Percentiles rank a stretch among this genome's conserved stretches.
These are phyloP conservation scores for Colletotrichum siamense DNA, from an alignment of 2,329 filamentous ascomycete genomes.

Conservation along the genomic window DNA sequence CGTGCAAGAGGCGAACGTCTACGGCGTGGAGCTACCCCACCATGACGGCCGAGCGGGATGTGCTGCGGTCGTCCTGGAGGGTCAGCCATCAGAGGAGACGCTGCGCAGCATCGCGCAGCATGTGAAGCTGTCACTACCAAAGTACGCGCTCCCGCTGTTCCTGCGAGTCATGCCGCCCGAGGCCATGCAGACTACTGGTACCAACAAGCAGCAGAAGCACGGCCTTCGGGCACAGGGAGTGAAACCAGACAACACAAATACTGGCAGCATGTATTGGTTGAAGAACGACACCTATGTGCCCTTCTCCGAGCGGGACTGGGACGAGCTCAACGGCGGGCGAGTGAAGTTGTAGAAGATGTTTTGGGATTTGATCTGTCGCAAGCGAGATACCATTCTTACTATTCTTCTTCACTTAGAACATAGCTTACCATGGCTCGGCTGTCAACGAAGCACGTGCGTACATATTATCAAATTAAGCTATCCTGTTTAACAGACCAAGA, in stretches of 20 bases:
- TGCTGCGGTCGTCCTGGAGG: slow-evolving; percentile 69
- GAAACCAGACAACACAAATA: slow-evolving; percentile 60
- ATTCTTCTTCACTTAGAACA: neutral
- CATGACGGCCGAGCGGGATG: slow-evolving; percentile 88
- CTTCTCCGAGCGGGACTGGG: slow-evolving; percentile 74
- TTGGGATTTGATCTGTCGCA: neutral
- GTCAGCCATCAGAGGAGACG: slow-evolving; percentile 43
- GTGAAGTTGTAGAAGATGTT: slow-evolving; percentile 66
- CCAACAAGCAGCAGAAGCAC: slow-evolving; percentile 89
- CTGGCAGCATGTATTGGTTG: slow-evolving; percentile 68
- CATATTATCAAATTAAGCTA: neutral
- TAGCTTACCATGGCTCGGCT: neutral
- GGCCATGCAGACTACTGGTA: slow-evolving; percentile 74
- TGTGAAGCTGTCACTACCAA: slow-evolving; percentile 64
- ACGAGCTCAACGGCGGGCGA: slow-evolving; percentile 66
- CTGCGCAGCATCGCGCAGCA: slow-evolving; percentile 68
- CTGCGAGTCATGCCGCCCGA: slow-evolving; percentile 67
- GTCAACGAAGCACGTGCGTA: neutral
- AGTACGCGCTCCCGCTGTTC: slow-evolving; percentile 80
- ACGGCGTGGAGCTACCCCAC: slow-evolving; percentile 78
- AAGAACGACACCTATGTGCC: slow-evolving; percentile 68
- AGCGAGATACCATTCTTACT: slow-evolving; percentile 14
- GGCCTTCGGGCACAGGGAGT: slow-evolving; percentile 75
- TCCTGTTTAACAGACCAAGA: neutral
- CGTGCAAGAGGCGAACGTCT: slow-evolving; percentile 83